Percentiles rank a stretch among this genome's conserved stretches.
Conservation (phyloP, 805 yeast genomes). For the Candida suzukii region DNA sequence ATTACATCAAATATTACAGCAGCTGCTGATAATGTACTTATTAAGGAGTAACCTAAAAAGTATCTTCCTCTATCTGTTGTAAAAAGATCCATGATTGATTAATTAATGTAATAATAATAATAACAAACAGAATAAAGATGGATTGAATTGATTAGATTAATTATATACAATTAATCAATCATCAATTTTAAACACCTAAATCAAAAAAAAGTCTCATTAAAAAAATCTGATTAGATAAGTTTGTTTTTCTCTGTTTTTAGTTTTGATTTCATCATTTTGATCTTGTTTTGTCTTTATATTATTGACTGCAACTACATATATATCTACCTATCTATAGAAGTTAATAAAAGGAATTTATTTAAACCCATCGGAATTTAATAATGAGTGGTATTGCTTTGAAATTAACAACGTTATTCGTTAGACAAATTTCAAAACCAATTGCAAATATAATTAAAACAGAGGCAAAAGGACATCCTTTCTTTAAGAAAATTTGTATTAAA, state of each 20-base stretch:
- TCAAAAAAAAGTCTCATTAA: too few relatives aligned
- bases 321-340: too few relatives aligned
- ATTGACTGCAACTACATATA: too few relatives aligned
- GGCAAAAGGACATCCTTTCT: constrained; percentile 64
- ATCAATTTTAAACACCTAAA: background rate
- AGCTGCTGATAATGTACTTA: constrained; percentile 28
- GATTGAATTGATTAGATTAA: too few relatives aligned
- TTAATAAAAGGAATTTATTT: too few relatives aligned
- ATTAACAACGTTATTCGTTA: constrained; percentile 58
- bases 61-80: constrained; percentile 2
- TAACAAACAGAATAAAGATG: too few relatives aligned
- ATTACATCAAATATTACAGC: constrained; percentile 31
- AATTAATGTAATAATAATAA: too few relatives aligned
- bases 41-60: constrained; percentile 17
- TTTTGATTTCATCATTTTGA: too few relatives aligned
- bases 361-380: background rate
- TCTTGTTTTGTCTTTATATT: too few relatives aligned
- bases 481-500: constrained; percentile 53
- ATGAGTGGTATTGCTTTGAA: constrained; percentile 80
- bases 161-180: too few relatives aligned
- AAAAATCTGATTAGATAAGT: background rate
- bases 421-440: constrained; percentile 76
- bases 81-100: background rate
- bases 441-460: constrained; percentile 65
- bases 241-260: background rate